A percentile compares a stretch with the other conserved stretches of the same genome.
These are phyloP conservation scores for Oidiodendron maius DNA, from an alignment of 495 filamentous ascomycete species.

Conservation along the genomic window DNA sequence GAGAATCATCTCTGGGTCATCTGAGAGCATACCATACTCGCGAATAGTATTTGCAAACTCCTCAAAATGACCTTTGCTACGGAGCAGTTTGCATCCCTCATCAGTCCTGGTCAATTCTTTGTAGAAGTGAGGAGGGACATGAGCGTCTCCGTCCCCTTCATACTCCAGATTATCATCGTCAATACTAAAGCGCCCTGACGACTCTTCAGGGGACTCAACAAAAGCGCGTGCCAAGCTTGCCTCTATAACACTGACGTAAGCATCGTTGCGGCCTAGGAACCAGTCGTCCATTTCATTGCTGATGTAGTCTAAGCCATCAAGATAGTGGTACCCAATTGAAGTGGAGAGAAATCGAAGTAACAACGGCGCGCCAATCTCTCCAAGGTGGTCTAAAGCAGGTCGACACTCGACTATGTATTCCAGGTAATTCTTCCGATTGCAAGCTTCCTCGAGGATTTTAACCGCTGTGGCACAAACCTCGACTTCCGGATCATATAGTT, in stretches of 20 bases:
- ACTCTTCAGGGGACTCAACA: conserved; percentile 44
- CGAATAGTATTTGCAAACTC: conserved; percentile 86
- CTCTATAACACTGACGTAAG: conserved; percentile 90
- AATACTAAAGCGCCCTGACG: conserved; percentile 43
- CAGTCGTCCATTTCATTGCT: conserved; percentile 99
- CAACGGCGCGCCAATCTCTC: conserved; percentile 92
- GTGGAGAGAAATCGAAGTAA: conserved; percentile 91
- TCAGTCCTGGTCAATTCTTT: conserved; percentile 86
- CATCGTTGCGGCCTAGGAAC: conserved; percentile 93
- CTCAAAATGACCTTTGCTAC: conserved; percentile 91
- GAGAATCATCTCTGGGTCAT: conserved; percentile 80
- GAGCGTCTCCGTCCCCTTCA: conserved; percentile 41
- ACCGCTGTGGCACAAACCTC: conserved; percentile 94
- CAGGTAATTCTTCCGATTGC: conserved; percentile 80
- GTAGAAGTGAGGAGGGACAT: conserved; percentile 94
- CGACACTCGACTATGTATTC: conserved; percentile 96
- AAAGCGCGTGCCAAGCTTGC: conserved; percentile 90
- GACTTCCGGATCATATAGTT: conserved; percentile 94
- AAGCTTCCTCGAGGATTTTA: conserved; percentile 95
- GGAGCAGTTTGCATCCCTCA: conserved; percentile 84
- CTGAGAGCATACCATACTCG: conserved; percentile 72
- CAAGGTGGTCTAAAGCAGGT: conserved; percentile 91
- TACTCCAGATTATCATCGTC: conserved; percentile 47
- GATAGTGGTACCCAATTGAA: conserved; percentile 92
- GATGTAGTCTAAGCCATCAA: conserved; percentile 96